Percentiles rank a stretch among this genome's conserved stretches.
phyloP scores from a whole-genome alignment of 2,329 filamentous ascomycete species.

The Alternaria sp. region DNA sequence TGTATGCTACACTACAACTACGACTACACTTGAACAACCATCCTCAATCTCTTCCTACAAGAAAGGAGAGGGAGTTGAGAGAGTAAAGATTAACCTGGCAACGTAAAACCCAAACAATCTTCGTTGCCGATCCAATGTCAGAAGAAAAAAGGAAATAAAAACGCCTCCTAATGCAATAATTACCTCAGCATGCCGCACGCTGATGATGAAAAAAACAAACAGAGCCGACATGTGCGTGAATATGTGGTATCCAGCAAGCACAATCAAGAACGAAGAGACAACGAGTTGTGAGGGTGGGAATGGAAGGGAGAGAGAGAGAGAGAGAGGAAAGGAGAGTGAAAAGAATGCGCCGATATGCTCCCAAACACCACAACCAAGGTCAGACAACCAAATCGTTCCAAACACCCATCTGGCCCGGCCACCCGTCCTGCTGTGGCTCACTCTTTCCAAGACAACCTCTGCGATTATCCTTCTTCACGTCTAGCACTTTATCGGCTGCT shows the following conservation, averaged over 20 bases:
- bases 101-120: slow-evolving; percentile 1
- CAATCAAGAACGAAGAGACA: neutral
- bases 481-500: slow-evolving; percentile 16
- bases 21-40: slow-evolving; percentile 1
- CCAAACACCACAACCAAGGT: slow-evolving; percentile 2
- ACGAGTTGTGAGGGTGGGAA: neutral
- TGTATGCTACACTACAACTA: slow-evolving; percentile 6
- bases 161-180: slow-evolving; percentile 10
- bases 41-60: slow-evolving; percentile 1
- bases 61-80: slow-evolving; percentile 3
- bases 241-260: slow-evolving; percentile 12
- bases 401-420: neutral
- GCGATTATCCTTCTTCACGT: neutral
- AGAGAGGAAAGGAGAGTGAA: slow-evolving; percentile 1
- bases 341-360: slow-evolving; percentile 11
- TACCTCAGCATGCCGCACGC: slow-evolving; percentile 15
- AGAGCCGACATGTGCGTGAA: slow-evolving; percentile 4
- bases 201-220: slow-evolving; percentile 1
- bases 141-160: slow-evolving; percentile 1
- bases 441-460: neutral
- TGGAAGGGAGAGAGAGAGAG: neutral
- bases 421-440: neutral
- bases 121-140: neutral
- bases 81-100: slow-evolving; percentile 7
- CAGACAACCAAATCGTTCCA: slow-evolving; percentile 4